Conservation (phyloP, 78 protist genomes). For the Ministeria vibrans region DNA sequence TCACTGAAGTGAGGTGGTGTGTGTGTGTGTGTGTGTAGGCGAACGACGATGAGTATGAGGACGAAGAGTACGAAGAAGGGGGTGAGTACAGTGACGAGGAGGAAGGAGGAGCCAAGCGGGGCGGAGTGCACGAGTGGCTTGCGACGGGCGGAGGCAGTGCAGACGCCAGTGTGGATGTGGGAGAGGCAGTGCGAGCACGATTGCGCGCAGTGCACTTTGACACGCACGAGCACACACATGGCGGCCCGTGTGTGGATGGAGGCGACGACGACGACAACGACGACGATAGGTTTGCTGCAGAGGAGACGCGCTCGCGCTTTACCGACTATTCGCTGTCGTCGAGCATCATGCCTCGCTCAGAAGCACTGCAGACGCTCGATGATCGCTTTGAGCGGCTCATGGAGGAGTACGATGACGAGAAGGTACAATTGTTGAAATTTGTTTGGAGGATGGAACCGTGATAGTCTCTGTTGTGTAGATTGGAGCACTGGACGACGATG, state of each 20-base stretch:
- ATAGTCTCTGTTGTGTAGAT: no score
- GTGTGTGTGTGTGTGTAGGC: conserved; percentile 3
- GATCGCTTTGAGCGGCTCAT: conserved; percentile 26
- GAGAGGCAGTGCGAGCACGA: not conserved
- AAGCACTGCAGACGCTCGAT: conserved; percentile 21
- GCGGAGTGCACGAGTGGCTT: not conserved
- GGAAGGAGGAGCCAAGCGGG: not conserved
- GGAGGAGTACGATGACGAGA: conserved; percentile 2
- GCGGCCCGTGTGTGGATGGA: no score
- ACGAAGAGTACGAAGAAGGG: not conserved
- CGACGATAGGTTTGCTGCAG: not conserved
- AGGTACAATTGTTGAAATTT: no score
- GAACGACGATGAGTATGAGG: not conserved
- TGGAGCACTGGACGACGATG: not conserved
- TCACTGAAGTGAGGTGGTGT: not conserved
- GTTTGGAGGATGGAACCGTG: no score
- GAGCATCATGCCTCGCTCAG: conserved; percentile 17
- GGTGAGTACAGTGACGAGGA: not conserved
- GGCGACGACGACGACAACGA: not conserved
- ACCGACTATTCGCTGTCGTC: conserved; percentile 40
- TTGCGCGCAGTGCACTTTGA: no score
- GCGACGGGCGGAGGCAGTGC: not conserved
- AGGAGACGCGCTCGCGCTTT: conserved; percentile 26
- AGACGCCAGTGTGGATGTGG: not conserved
- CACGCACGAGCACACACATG: no score